Base-by-base conservation (phyloP, 2,329 filamentous ascomycete genomes). In the Aspergillus sp. region DNA sequence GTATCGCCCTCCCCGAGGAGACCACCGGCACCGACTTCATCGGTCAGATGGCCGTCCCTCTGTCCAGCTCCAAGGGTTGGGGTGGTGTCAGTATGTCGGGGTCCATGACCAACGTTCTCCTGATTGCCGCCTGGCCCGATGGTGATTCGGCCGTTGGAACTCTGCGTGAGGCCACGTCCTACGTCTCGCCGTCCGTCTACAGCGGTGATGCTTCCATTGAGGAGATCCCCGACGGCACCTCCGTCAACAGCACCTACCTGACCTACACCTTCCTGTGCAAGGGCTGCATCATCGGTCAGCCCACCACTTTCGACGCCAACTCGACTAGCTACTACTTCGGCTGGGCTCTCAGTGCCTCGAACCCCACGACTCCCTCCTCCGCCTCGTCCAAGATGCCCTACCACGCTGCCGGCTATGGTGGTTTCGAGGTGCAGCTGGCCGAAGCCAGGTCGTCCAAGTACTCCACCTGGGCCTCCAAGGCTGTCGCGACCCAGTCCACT, bases 221-320 rank as follows among this genome's bases (percentile, higher is more conserved):
- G 10, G 60, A 61, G 38, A 66, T 66, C 51, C 49, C 62, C 25
- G 57, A 61, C 13, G 64, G 62, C 32, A 64, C 61, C 19, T 60
- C 62, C 19, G 25, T 59, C 27, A 66, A 64, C 54, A 63, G 60
- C 50, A 66, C 64, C n/a, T 54, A 61, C n/a, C 58, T 66, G 41
- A 64, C 60, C 38, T 66, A 64, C 50, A 66, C 64, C 5, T 66
- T 66, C 62, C 50, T 66, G 27, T 66, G 64, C 55, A 61, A 54
- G 11, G 57, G 57, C 8, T 66, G 62, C 36, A 58, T 66, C 27
- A 32, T 64, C 15, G 62, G 64, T 38, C n/a, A 54, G 5, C 60
- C 64, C 7, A 59, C 62, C 10, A 64, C 64, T 17, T 66, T 64
- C 56, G 56, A 41, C 6, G 60, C 60, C 8, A 32, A 44, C 15